Percentiles rank a stretch among this genome's conserved stretches.
phyloP scores from a whole-genome alignment of 768 basidiomycete genomes.

The Boletus reticulatus region DNA sequence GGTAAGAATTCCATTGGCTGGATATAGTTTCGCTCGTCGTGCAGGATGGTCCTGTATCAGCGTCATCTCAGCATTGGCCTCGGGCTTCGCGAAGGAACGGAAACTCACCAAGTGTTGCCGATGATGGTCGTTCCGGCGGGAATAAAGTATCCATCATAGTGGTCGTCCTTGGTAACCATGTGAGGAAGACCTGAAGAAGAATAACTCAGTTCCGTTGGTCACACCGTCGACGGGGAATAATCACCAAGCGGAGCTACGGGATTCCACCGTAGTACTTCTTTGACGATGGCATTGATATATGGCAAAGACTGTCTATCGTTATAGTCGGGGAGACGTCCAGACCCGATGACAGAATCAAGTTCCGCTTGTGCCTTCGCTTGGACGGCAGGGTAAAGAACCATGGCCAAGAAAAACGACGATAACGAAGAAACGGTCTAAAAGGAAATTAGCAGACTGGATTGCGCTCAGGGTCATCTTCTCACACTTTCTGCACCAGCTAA shows the following conservation, averaged over 20 bases:
- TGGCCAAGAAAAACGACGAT: constrained; percentile 30
- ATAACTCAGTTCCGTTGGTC: constrained; percentile 9
- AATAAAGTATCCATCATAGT: constrained; percentile 31
- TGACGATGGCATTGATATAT: constrained; percentile 29
- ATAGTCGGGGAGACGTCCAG: constrained; percentile 31
- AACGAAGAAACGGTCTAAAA: constrained; percentile 30
- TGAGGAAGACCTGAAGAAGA: constrained; percentile 29
- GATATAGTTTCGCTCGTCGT: constrained; percentile 35
- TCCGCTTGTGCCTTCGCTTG: constrained; percentile 31
- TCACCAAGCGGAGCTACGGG: constrained; percentile 35
- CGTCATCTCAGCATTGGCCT: constrained; percentile 2
- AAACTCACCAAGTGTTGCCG: constrained; percentile 53
- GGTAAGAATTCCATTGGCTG: constrained; percentile 37
- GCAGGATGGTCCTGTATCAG: constrained; percentile 35
- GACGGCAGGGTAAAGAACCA: constrained; percentile 27
- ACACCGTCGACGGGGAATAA: constrained; percentile 10
- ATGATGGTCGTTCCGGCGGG: constrained; percentile 48
- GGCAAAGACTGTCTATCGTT: constrained; percentile 27
- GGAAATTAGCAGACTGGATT: not conserved
- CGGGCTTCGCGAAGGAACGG: not conserved
- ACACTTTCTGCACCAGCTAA: constrained; percentile 42
- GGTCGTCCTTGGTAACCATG: constrained; percentile 32
- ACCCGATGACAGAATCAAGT: constrained; percentile 24
- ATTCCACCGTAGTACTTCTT: constrained; percentile 33
- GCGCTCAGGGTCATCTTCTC: not conserved